phyloP scores from a whole-genome alignment of 2,329 filamentous ascomycete species.

The Claviceps sp. region DNA sequence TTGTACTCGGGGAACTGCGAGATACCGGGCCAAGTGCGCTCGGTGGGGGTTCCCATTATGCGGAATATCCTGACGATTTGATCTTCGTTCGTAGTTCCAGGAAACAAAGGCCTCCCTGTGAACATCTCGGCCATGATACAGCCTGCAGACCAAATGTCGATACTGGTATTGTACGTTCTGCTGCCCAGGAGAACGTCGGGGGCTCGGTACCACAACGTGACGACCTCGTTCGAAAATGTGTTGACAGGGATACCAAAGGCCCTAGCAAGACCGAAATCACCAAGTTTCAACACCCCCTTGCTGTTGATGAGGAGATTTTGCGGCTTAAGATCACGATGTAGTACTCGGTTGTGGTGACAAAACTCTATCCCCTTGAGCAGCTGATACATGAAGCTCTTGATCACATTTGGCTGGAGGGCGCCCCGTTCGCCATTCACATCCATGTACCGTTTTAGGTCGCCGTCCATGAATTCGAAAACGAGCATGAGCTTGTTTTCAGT shows the following conservation, averaged over 20 bases:
- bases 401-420: constrained; percentile 74
- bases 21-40: constrained; percentile 91
- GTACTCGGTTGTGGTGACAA: constrained; percentile 91
- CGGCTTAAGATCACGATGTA: constrained; percentile 91
- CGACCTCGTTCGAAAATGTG: constrained; percentile 95
- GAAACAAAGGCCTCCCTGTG: constrained; percentile 87
- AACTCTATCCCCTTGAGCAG: constrained; percentile 91
- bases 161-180: constrained; percentile 97
- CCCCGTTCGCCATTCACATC: constrained; percentile 82
- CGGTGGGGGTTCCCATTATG: constrained; percentile 94
- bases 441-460: constrained; percentile 98
- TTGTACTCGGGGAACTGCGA: constrained; percentile 97
- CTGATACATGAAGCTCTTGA: constrained; percentile 99
- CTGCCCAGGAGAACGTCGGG: constrained; percentile 90
- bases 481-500: constrained; percentile 99
- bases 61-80: constrained; percentile 95
- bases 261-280: constrained; percentile 85
- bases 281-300: constrained; percentile 81
- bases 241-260: constrained; percentile 97
- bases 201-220: constrained; percentile 94
- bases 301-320: constrained; percentile 94
- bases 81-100: constrained; percentile 95
- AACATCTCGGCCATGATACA: constrained; percentile 99
- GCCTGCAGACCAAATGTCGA: constrained; percentile 97
- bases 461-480: constrained; percentile 98